Base-by-base conservation (phyloP, 2,329 filamentous ascomycete genomes). In the Cercospora zeina region DNA sequence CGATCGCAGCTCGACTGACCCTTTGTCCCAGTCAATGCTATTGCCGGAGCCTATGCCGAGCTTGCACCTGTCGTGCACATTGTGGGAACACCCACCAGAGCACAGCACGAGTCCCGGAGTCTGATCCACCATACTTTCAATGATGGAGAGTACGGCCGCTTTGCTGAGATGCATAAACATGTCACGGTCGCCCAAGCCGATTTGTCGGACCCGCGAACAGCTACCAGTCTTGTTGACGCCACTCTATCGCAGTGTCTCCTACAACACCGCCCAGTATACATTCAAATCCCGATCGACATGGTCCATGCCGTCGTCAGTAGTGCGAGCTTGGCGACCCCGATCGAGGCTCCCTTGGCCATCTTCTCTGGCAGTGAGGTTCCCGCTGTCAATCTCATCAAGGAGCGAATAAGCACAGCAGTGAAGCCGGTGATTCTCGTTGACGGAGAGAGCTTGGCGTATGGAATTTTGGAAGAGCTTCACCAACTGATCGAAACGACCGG, bases 341-440 rank as follows among this genome's bases (percentile, higher is more conserved):
- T 66, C 16, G 50, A 61, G 5, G 30, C 54, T 79, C 78, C 16
- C 6, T 21, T 31, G 71, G 75, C 8, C 69, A 72, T 50, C 77
- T 77, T 62, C 76, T 78, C 31, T 61, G 79, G 39, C 71, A 72
- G 50, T 74, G 77, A 61, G 10, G 49, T 47, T 13, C 14, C 49
- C 4, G 61, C 61, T n/a, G 7, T 64, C 9, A 42, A 58, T 6
- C 68, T 65, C 4, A 70, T 82, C n/a, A 51, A 82, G 3, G 71
- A 73, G 1, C 76, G 74, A 7, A 76, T 60, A 37, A 36, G 8
- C 19, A 37, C 27, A 27, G 58, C 58, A 11, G 21, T 79, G 59
- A 76, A 77, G 54, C 82, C 83, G 0, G 64, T 81, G 42, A 81
- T 86, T 54, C 66, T 83, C 1, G 79, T 83, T 0, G 83, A 85